Conservation (phyloP, 495 filamentous ascomycete genomes). For the Neohortaea acidophila region DNA sequence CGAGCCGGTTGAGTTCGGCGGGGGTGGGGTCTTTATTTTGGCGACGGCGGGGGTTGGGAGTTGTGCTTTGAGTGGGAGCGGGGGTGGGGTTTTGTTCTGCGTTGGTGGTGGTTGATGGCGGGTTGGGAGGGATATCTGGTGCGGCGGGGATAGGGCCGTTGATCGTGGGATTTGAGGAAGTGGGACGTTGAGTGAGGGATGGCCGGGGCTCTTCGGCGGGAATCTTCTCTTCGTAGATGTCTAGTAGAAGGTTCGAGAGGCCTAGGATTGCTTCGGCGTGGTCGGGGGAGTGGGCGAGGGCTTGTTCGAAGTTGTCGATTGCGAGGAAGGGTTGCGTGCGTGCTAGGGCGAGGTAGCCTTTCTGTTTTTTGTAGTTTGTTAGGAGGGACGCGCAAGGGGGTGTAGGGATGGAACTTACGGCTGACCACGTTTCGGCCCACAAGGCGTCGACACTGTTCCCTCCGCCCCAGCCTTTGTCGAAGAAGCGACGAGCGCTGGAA, state of each 20-base stretch:
- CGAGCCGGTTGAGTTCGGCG: constrained; percentile 57
- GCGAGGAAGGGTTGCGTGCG: constrained; percentile 51
- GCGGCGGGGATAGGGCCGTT: background rate
- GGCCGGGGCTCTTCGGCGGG: constrained; percentile 27
- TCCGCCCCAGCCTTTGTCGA: constrained; percentile 54
- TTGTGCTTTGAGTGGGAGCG: no score
- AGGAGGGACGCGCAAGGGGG: background rate
- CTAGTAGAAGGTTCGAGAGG: constrained; percentile 68
- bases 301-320: constrained; percentile 59
- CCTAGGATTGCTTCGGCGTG: constrained; percentile 69
- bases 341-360: constrained; percentile 50
- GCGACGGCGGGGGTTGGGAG: background rate
- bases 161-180: background rate
- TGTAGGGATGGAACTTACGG: constrained; percentile 37
- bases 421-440: constrained; percentile 63
- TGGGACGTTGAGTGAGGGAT: background rate
- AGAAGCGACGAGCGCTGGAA: constrained; percentile 33
- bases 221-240: constrained; percentile 58
- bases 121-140: background rate
- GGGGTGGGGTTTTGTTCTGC: constrained; percentile 1
- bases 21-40: constrained; percentile 32
- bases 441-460: constrained; percentile 63
- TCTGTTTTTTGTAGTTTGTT: constrained; percentile 34
- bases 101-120: background rate
- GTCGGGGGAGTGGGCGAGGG: constrained; percentile 55